Evolutionary conservation across 352 stramenopile genomes (phyloP), one percentile per base, ranked within the genome.

Genomic region (Pythium plurisporium): DNA sequence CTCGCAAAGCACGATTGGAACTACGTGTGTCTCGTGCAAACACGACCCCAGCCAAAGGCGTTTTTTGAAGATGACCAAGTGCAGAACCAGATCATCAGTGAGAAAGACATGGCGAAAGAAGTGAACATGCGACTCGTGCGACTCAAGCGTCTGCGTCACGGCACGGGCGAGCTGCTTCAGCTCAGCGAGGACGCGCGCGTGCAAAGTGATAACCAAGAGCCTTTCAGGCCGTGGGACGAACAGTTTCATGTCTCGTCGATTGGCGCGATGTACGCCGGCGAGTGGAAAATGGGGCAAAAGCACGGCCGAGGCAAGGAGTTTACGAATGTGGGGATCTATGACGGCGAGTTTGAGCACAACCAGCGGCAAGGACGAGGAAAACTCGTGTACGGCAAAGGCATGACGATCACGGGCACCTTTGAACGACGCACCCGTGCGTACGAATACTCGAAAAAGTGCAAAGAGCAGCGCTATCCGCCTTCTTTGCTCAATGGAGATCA

Each of bases 181-280:
- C 56, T 65, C 5, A 58, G 40, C 0, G 20, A 20, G 4, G 50
- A 59, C 29, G 20, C 36, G 25, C 17, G 50, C 68, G 48, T 47
- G 17, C 25, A 27, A 0, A 22, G 29, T n/a, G 42, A 42, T 4
- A 33, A 15, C 17, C 46, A 47, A 0, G 40, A 54, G 10, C 25
- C 31, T 5, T 33, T 67, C 1, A 74, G 69, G 49, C 74, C 75
- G 5, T 76, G 69, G 47, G 74, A 87, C 40, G 71, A 87, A 19
- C 40, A 66, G 9, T 89, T 89, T 50, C 76, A 89, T 33, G 76
- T 89, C 59, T 86, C 75, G 27, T 76, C 75, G 1, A 89, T 87
- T 10, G 72, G 73, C 1, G 62, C 74, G 4, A 74, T 87, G 55
- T 89, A 87, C 62, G 45, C 61, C 0, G 79, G 79, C 1, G 57